phyloP scores from a whole-genome alignment of 2,329 filamentous ascomycete genomes.

The Teratosphaeriaceae sp. region DNA sequence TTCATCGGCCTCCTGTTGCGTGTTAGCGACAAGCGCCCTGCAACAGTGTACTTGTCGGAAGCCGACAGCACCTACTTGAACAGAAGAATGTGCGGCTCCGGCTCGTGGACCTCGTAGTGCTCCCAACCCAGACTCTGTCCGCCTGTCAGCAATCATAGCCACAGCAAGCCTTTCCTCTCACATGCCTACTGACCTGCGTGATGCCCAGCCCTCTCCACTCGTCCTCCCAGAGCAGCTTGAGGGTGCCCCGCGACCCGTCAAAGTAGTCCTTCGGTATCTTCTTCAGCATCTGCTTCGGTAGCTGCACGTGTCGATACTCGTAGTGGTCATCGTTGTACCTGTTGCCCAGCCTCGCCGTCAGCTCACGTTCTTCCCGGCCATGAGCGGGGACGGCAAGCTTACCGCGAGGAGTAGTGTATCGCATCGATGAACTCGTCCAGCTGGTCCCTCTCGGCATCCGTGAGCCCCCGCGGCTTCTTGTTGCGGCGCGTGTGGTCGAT shows the following conservation, averaged over 20 bases:
- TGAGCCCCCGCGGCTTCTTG: constrained; percentile 71
- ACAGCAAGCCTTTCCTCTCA: neutral
- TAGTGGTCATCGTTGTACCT: constrained; percentile 91
- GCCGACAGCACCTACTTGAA: constrained; percentile 73
- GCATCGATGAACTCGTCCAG: constrained; percentile 87
- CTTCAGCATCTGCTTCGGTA: constrained; percentile 98
- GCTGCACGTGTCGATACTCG: constrained; percentile 96
- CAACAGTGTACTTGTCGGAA: neutral
- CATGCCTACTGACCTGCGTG: constrained; percentile 64
- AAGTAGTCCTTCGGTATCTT: constrained; percentile 93
- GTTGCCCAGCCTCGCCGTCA: constrained; percentile 6
- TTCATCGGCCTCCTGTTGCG: constrained; percentile 67
- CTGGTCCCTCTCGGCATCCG: constrained; percentile 71
- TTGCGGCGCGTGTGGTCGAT: constrained; percentile 85
- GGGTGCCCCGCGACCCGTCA: constrained; percentile 77
- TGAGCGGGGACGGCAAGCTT: neutral
- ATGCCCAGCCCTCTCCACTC: constrained; percentile 97
- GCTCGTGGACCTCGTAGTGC: constrained; percentile 98
- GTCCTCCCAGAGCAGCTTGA: constrained; percentile 97
- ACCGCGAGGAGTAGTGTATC: constrained; percentile 95
- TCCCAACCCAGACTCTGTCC: constrained; percentile 92
- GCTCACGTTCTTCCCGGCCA: neutral
- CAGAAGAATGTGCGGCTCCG: constrained; percentile 93
- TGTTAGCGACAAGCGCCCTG: neutral
- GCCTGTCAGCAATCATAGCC: neutral